Evolutionary conservation across 2,329 filamentous ascomycete species (phyloP), one percentile per base, ranked within the genome.

Genomic region (Penicillium corylophilum): DNA sequence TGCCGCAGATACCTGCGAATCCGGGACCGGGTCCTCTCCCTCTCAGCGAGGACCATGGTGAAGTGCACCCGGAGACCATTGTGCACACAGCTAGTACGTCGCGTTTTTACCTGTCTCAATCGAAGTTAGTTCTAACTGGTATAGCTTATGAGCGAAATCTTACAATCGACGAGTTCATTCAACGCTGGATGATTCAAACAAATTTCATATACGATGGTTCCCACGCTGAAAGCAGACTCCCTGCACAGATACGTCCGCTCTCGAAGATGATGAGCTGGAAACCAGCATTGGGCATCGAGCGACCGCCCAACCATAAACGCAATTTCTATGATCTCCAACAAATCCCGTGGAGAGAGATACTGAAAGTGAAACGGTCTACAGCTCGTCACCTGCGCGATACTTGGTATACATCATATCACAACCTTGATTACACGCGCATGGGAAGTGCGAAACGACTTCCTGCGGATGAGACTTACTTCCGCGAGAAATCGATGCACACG

Each of bases 401-500:
- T n/a, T 70, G 70, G 65, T 75, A 75, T 52, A 72, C 64, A 9
- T 68, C 72, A 1, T 74, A 74, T 50, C 69, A 69, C 38, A 75
- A 75, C 47, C 46, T 74, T 33, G 62, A 66, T 22, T 69, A 69
- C 44, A 59, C 59, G 8, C 64, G 56, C 13, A 55, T 57, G 33
- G 58, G 36, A 40, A 59, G 58, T 35, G 61, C 68, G 6, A 56
- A 61, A 26, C 61, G 53, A 26, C 60, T 78, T 9, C 71, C 70
- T 8, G 67, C 67, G 33, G 70, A 67, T 1, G 79, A 79, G 54
- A 69, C 64, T 18, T 79, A 73, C 56, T 82, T 80, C 64, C 71
- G 69, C 4, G 78, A 77, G 49, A 72, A 73, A 39, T 69, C 75
- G 26, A 79, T 79, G 71, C 75, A 78, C 54, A 79, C 77, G 0